Evolutionary conservation across 2,329 filamentous ascomycete genomes (phyloP).

Genomic region (Colletotrichum orchidophilum): DNA sequence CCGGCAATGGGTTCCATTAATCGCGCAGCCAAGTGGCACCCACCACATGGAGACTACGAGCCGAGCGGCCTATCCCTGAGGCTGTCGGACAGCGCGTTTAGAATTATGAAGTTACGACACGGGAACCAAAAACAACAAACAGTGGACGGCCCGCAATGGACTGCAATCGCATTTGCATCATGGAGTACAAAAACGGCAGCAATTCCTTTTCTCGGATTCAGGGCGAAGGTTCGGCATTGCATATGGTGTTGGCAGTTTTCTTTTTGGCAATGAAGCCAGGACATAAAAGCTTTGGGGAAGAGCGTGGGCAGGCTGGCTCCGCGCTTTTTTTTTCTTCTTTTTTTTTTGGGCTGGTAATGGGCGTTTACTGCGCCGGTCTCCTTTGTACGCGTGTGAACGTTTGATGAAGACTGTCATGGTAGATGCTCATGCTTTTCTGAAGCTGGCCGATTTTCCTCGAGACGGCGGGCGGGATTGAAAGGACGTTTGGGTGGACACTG

Average conservation of each 20-base stretch:
- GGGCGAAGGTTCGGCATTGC: conserved; percentile 27
- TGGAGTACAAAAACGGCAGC: conserved; percentile 25
- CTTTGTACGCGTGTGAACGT: conserved; percentile 1
- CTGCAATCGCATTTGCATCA: conserved; percentile 27
- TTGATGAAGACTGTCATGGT: neutral
- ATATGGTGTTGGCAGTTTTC: conserved; percentile 16
- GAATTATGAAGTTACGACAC: conserved; percentile 34
- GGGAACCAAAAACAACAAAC: conserved; percentile 17
- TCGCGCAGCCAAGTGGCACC: neutral
- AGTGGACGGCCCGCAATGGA: conserved; percentile 6
- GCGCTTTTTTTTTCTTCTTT: no score
- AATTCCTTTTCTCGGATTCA: conserved; percentile 12
- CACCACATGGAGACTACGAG: neutral
- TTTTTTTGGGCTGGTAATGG: conserved; percentile 7
- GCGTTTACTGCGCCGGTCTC: conserved; percentile 1
- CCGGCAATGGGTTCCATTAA: conserved; percentile 55
- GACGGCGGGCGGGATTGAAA: neutral
- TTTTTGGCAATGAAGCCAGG: conserved; percentile 2
- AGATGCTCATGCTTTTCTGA: neutral
- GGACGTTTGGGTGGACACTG: neutral
- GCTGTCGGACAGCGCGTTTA: neutral
- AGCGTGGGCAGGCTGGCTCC: neutral
- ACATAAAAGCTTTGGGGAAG: conserved; percentile 13
- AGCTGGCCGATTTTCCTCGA: neutral
- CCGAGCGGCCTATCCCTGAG: conserved; percentile 34